Base-by-base conservation (phyloP, 495 filamentous ascomycete genomes). In the Tuber aestivum region DNA sequence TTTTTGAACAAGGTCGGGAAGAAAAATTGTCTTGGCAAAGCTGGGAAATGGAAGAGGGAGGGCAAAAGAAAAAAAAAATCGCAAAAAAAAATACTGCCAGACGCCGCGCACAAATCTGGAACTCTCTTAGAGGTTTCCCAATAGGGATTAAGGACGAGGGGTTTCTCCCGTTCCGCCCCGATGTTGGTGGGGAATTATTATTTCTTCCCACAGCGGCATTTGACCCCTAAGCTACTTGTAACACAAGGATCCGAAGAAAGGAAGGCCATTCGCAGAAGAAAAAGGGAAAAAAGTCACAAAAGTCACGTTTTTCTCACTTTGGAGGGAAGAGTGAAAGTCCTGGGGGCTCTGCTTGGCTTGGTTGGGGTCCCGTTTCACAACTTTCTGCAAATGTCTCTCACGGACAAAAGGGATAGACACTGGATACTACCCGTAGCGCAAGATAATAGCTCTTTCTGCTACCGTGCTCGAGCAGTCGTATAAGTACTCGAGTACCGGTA, bases 121-220 rank as follows among this genome's bases (percentile, higher is more conserved):
- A 32, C 42, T 7, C 45, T 45, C 74, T 72, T 48, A 40, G 76
- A 50, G 41, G 37, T 79, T 68, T 65, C 78, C 77, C 44, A 71
- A 79, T 70, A 68, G 37, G 76, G 78, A n/a, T 61, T 79, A 72
- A 77, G 70, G 77, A 73, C 70, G 75, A 73, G 76, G 56, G 72
- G 78, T 74, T 77, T 76, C 72, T 72, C 70, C 78, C 78, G 78
- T 79, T 79, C 78, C 78, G 78, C 78, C 78, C 78, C 78, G 78
- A 79, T 75, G 23, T 73, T 78, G 69, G 73, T 75, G 72, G 75
- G 56, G 70, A 38, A 45, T 45, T 45, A 41, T 42, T n/a, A n/a
- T 56, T n/a, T 56, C 27, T 73, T 69, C 72, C 61, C 73, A 79
- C 37, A 71, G 78, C 76, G 78, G 76, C 78, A 75, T 78, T 65